These are phyloP conservation scores for Diaporthe aspalathi DNA, from an alignment of 2,329 filamentous ascomycete genomes.

Conservation along the genomic window DNA sequence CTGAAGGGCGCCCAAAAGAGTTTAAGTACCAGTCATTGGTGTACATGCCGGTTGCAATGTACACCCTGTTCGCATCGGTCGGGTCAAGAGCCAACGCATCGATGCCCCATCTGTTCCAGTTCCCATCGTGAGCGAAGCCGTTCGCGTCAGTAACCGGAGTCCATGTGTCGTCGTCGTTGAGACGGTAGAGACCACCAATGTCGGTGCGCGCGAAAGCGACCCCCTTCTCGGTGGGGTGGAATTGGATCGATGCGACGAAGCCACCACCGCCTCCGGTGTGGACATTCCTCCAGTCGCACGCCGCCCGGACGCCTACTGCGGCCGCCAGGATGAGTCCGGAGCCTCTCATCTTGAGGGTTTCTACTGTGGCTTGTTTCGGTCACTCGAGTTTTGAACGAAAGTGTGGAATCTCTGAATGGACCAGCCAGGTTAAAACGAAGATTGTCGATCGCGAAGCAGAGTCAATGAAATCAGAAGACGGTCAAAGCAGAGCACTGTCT, in stretches of 20 bases:
- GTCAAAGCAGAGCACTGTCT: not conserved
- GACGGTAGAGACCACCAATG: slow-evolving; percentile 66
- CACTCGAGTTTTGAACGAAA: not conserved
- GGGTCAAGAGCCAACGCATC: slow-evolving; percentile 68
- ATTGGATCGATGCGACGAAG: slow-evolving; percentile 67
- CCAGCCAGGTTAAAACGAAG: slow-evolving; percentile 21
- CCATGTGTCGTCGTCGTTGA: slow-evolving; percentile 61
- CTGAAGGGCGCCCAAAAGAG: no score
- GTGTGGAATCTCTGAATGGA: slow-evolving; percentile 2
- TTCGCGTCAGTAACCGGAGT: slow-evolving; percentile 32
- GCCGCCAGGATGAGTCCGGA: slow-evolving; percentile 38
- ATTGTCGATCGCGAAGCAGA: not conserved
- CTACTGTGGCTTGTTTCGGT: not conserved
- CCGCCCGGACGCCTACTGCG: slow-evolving; percentile 42
- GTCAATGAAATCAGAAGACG: not conserved
- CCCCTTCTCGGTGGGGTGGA: slow-evolving; percentile 62
- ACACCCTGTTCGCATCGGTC: slow-evolving; percentile 62
- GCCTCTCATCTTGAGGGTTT: slow-evolving; percentile 6
- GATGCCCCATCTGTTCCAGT: slow-evolving; percentile 66
- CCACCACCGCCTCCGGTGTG: slow-evolving; percentile 67
- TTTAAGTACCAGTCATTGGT: slow-evolving; percentile 58
- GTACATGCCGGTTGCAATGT: slow-evolving; percentile 67
- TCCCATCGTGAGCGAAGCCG: not conserved
- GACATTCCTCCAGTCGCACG: slow-evolving; percentile 47
- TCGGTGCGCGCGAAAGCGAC: slow-evolving; percentile 68